Base-by-base conservation (phyloP, 371 early-diverging fungal species). In the Rhizopus arrhizus region DNA sequence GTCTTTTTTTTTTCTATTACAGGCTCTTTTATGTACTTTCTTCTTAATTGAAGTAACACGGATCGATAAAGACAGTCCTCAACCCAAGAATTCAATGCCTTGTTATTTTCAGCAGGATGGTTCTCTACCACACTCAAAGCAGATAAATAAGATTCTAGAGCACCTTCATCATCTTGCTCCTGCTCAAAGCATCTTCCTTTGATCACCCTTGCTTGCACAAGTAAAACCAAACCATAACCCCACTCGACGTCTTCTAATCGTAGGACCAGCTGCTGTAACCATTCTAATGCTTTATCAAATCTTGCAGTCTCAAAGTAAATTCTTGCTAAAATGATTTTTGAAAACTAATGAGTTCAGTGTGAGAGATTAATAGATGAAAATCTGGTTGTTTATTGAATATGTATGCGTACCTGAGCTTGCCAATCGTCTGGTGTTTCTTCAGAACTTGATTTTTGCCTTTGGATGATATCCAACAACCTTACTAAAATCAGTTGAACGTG, bases 61-160 rank as follows among this genome's bases (percentile, higher is more conserved):
- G 78, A 77, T 33, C 87, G 81, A 62, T 89, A 89, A 58, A 89
- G 72, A 32, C 87, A 85, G 45, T 85, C 85, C 53, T 91, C 89
- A 7, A 85, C 61, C 90, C 91, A 91, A 57, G 73, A 74, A 8
- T 71, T 68, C 53, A 86, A 69, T 61, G 86, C 82, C 32, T 82
- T 86, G 43, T 71, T 61, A 29, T 72, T 70, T 46, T 84, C 83
- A 15, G 69, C 56, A 49, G 82, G 68, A 56, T 79, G 69, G 36
- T 74, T 60, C 8, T 74, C 72, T 7, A 80, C 72, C 3, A 80
- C 73, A 22, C 53, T 41, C 47, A 81, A 64, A 12, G 82, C 89
- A 36, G 74, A 66, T 11, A 84, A 79, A 54, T 89, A 89, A 2
- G 74, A 68, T 5, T 69, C 78, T 33, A 82, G 55, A 5, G 88